phyloP scores from a whole-genome alignment of 2,329 filamentous ascomycete genomes.

The Rhynchosporium agropyri region DNA sequence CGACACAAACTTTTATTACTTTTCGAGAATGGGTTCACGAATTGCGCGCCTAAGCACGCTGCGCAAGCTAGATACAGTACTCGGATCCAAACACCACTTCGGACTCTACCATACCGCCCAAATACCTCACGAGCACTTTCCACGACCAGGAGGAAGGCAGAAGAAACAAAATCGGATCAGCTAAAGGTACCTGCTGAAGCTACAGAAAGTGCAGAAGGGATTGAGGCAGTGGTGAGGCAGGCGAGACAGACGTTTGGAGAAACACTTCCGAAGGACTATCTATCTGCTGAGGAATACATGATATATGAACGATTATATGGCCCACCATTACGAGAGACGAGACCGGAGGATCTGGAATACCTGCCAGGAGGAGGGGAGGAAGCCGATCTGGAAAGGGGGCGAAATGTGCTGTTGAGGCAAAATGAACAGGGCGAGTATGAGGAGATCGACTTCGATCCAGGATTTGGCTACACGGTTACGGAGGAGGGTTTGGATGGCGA shows the following conservation, averaged over 20 bases:
- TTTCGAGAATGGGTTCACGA: slow-evolving; percentile 43
- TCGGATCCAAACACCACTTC: slow-evolving; percentile 22
- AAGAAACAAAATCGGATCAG: slow-evolving; percentile 16
- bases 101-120: slow-evolving; percentile 22
- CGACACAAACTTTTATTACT: slow-evolving; percentile 42
- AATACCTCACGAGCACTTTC: slow-evolving; percentile 29
- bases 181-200: neutral
- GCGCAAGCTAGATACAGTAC: slow-evolving; percentile 27
- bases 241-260: slow-evolving; percentile 78
- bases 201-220: slow-evolving; percentile 41
- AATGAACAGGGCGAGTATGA: slow-evolving; percentile 61
- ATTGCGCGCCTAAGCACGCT: slow-evolving; percentile 20
- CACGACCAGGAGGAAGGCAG: slow-evolving; percentile 25
- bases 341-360: slow-evolving; percentile 59
- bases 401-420: slow-evolving; percentile 56
- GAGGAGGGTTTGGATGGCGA: slow-evolving; percentile 40
- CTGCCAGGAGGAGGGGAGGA: slow-evolving; percentile 41
- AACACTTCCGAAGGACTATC: slow-evolving; percentile 69
- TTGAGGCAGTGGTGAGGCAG: slow-evolving; percentile 67
- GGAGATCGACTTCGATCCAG: slow-evolving; percentile 53
- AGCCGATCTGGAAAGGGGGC: slow-evolving; percentile 51
- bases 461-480: slow-evolving; percentile 38
- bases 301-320: slow-evolving; percentile 85
- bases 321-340: slow-evolving; percentile 65
- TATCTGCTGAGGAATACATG: slow-evolving; percentile 70